These are phyloP conservation scores for Apophysomyces ossiformis DNA, from an alignment of 371 early-diverging fungal genomes.

Conservation along the genomic window DNA sequence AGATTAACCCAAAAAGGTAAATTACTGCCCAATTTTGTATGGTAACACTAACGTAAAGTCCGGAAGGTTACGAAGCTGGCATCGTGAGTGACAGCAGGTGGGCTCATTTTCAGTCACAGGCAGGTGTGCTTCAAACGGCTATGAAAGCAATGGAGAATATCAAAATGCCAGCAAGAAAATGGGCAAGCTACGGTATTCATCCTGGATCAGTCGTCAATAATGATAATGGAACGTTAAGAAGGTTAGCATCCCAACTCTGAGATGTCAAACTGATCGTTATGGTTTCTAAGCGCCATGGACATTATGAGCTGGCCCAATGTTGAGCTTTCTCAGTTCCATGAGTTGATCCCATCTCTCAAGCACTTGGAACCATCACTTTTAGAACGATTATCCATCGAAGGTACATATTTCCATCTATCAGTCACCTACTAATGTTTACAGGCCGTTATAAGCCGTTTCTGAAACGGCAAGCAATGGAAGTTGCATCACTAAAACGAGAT, in stretches of 20 bases:
- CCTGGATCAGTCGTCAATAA: conserved; percentile 25
- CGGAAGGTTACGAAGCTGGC: conserved; percentile 55
- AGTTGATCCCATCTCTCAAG: conserved; percentile 51
- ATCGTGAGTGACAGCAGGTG: conserved; percentile 56
- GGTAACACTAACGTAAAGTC: neutral
- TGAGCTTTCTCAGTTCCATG: conserved; percentile 47
- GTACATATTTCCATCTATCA: conserved; percentile 21
- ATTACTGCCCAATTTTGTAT: neutral
- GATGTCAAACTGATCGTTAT: neutral
- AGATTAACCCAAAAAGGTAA: conserved; percentile 71
- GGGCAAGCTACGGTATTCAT: conserved; percentile 56
- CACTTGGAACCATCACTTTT: conserved; percentile 46
- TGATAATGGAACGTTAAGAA: conserved; percentile 59
- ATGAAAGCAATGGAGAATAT: conserved; percentile 45
- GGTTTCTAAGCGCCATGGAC: conserved; percentile 54
- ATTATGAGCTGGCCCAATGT: conserved; percentile 55
- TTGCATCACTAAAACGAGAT: conserved; percentile 68
- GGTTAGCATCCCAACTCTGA: conserved; percentile 31
- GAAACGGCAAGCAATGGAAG: conserved; percentile 67
- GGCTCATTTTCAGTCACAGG: conserved; percentile 39
- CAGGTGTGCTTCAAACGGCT: conserved; percentile 41
- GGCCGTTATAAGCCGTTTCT: conserved; percentile 77
- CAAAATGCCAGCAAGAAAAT: conserved; percentile 52
- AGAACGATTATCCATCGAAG: conserved; percentile 61
- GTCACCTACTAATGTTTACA: conserved; percentile 11